phyloP scores from a whole-genome alignment of 2,329 filamentous ascomycete genomes.

The Penicillium sp. region DNA sequence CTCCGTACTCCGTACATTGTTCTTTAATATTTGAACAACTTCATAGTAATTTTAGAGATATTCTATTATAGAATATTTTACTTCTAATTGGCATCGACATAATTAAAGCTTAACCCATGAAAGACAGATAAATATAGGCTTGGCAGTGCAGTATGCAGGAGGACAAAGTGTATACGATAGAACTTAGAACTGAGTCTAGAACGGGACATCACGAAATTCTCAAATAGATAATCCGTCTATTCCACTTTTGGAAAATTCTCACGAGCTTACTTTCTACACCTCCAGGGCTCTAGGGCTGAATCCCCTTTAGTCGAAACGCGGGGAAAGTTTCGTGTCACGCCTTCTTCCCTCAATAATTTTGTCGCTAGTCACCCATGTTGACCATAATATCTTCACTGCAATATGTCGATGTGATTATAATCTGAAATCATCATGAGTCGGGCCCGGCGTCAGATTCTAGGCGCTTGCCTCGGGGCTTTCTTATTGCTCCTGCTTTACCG shows the following conservation, averaged over 20 bases:
- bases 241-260: background rate
- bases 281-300: too few relatives aligned
- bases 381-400: background rate
- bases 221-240: background rate
- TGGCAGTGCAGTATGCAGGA: background rate
- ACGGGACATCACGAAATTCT: background rate
- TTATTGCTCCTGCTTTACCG: constrained; percentile 15
- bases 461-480: constrained; percentile 7
- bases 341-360: background rate
- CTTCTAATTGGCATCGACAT: background rate
- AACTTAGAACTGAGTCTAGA: background rate
- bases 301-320: background rate
- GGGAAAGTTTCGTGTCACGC: background rate
- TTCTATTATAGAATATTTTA: too few relatives aligned
- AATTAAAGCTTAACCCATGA: background rate
- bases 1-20: too few relatives aligned
- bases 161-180: background rate
- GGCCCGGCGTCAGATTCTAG: constrained; percentile 14
- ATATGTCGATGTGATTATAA: constrained; percentile 6
- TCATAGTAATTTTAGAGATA: too few relatives aligned
- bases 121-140: background rate
- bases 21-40: too few relatives aligned
- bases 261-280: background rate
- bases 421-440: constrained; percentile 15
- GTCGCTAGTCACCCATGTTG: background rate